A percentile compares a stretch with the other conserved stretches of the same genome.
Conservation (phyloP, 768 basidiomycete genomes). For the Chalciporus pseudorubinellus region DNA sequence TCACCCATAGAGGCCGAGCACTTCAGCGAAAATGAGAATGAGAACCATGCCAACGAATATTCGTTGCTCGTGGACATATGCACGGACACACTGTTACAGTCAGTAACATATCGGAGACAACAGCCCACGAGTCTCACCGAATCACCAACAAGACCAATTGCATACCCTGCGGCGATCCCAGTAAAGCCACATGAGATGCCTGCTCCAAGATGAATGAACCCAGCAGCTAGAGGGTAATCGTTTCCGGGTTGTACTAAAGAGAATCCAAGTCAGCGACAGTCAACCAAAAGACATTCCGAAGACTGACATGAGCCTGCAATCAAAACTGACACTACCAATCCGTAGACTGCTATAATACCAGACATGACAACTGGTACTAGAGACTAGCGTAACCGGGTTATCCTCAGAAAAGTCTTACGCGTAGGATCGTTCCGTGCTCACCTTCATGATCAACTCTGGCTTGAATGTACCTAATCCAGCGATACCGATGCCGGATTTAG, state of each 20-base stretch:
- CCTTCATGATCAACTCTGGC: conserved; percentile 99
- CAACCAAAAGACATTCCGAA: not conserved
- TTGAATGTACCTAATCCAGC: conserved; percentile 90
- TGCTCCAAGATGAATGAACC: conserved; percentile 90
- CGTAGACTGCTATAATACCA: conserved; percentile 97
- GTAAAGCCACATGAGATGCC: conserved; percentile 90
- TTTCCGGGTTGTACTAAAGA: conserved; percentile 55
- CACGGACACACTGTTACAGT: conserved; percentile 71
- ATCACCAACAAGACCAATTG: conserved; percentile 92
- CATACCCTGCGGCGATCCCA: conserved; percentile 90
- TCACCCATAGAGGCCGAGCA: conserved; percentile 84
- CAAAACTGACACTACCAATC: conserved; percentile 91
- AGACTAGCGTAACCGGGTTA: conserved; percentile 48
- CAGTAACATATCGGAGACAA: conserved; percentile 1
- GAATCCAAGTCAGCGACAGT: conserved; percentile 16
- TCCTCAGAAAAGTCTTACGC: not conserved
- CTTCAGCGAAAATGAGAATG: conserved; percentile 91
- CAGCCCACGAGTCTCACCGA: conserved; percentile 47
- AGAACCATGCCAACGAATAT: conserved; percentile 97
- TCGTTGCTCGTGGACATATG: conserved; percentile 86
- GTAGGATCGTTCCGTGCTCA: conserved; percentile 24
- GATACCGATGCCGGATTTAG: conserved; percentile 96
- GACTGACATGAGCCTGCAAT: conserved; percentile 68
- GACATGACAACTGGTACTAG: conserved; percentile 98
- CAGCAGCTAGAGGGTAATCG: conserved; percentile 79